Evolutionary conservation across 768 basidiomycete species (phyloP).

Genomic region (Phanerochaete sordida): DNA sequence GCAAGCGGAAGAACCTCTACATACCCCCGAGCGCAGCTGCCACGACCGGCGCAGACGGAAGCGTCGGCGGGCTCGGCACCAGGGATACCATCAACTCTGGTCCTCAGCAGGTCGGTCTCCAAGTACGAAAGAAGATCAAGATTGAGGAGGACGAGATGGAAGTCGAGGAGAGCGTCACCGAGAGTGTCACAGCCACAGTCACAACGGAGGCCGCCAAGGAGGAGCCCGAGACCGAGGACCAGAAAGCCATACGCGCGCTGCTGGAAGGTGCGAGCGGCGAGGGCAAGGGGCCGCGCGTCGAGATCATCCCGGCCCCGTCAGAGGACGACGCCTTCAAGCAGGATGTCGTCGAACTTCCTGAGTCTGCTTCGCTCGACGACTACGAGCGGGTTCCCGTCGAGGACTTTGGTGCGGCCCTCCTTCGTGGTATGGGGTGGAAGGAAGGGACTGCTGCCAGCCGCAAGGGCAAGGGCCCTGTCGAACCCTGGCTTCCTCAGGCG

Average conservation of each 20-base stretch:
- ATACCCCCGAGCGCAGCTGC: conserved; percentile 61
- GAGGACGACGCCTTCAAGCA: conserved; percentile 84
- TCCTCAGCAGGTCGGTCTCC: conserved; percentile 66
- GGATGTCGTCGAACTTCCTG: conserved; percentile 80
- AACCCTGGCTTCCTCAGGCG: conserved; percentile 79
- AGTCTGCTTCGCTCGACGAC: conserved; percentile 72
- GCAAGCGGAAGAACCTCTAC: conserved; percentile 61
- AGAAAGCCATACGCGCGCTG: conserved; percentile 76
- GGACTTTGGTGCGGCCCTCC: conserved; percentile 88
- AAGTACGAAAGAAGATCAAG: conserved; percentile 37
- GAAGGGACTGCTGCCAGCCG: conserved; percentile 70
- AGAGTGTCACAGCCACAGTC: conserved; percentile 7
- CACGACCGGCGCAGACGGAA: conserved; percentile 61
- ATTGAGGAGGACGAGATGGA: conserved; percentile 20
- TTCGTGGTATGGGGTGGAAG: conserved; percentile 97
- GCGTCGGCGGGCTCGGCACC: conserved; percentile 74
- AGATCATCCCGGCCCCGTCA: conserved; percentile 58
- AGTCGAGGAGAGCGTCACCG: conserved; percentile 18
- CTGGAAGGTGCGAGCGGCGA: conserved; percentile 48
- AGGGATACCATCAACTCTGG: conserved; percentile 76
- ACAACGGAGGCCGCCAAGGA: conserved; percentile 28
- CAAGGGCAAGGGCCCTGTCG: conserved; percentile 52
- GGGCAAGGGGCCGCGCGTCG: conserved; percentile 38
- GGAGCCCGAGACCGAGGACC: conserved; percentile 68
- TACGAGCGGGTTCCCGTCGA: conserved; percentile 90